These are phyloP conservation scores for Vicia sativa DNA, from an alignment of 306 rosid genomes.

Conservation along the genomic window DNA sequence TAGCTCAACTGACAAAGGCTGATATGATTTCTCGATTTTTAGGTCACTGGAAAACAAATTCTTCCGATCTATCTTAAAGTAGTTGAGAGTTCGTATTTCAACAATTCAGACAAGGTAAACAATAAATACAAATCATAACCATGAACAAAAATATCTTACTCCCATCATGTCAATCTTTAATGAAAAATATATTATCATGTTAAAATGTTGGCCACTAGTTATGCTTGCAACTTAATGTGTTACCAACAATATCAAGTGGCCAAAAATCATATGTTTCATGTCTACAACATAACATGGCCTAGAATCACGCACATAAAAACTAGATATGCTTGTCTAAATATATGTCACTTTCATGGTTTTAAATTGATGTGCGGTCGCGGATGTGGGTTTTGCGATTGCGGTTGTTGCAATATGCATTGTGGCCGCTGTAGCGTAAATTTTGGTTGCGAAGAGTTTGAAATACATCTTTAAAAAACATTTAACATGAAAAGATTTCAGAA, in stretches of 20 bases:
- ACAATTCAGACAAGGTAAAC: slow-evolving; percentile 94
- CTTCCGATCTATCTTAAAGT: slow-evolving; percentile 91
- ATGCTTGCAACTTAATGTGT: slow-evolving; percentile 31
- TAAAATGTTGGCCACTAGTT: slow-evolving; percentile 54
- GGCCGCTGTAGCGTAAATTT: too few species aligned
- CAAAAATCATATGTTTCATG: slow-evolving; percentile 50
- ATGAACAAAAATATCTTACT: slow-evolving; percentile 35
- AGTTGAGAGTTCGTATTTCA: slow-evolving; percentile 93
- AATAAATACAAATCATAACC: slow-evolving; percentile 22
- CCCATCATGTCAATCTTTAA: slow-evolving; percentile 11
- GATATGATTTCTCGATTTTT: slow-evolving; percentile 34
- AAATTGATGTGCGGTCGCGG: too few species aligned
- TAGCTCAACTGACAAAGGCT: background rate
- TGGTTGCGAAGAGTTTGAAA: too few species aligned
- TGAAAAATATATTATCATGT: slow-evolving; percentile 47
- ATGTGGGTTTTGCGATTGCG: too few species aligned
- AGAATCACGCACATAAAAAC: slow-evolving; percentile 30
- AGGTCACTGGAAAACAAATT: slow-evolving; percentile 86
- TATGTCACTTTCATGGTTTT: slow-evolving; percentile 30
- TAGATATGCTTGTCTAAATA: slow-evolving; percentile 62
- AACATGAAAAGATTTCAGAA: too few species aligned
- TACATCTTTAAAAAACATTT: too few species aligned
- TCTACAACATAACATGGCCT: slow-evolving; percentile 42
- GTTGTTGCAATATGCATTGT: too few species aligned
- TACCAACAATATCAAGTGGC: slow-evolving; percentile 76